These are phyloP conservation scores for Amyloporia xantha DNA, from an alignment of 768 basidiomycete species.

Conservation along the genomic window DNA sequence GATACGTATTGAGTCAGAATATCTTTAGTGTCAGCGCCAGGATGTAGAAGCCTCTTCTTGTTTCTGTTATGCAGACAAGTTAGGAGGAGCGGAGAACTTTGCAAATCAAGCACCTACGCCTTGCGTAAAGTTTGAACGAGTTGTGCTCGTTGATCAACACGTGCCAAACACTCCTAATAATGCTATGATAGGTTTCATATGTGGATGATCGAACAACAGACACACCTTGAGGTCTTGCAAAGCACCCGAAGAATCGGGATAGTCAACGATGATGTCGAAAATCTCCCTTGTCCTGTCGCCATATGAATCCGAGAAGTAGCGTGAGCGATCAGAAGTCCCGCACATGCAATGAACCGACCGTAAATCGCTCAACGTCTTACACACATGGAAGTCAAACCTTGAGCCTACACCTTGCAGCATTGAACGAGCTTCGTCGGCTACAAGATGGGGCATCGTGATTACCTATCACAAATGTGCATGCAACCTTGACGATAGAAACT, in stretches of 20 bases:
- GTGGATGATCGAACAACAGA: background rate
- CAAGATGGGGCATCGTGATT: background rate
- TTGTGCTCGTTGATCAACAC: slow-evolving; percentile 72
- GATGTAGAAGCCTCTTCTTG: slow-evolving; percentile 83
- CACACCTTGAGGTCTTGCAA: slow-evolving; percentile 78
- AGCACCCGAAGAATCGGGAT: slow-evolving; percentile 80
- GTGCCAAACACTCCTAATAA: slow-evolving; percentile 64
- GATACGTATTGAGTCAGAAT: slow-evolving; percentile 88
- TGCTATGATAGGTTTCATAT: slow-evolving; percentile 1
- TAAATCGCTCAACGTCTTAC: slow-evolving; percentile 84
- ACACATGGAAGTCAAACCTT: slow-evolving; percentile 87
- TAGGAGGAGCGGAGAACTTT: background rate
- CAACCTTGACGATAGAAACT: slow-evolving; percentile 12
- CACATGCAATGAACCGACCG: slow-evolving; percentile 39
- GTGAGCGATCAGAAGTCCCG: too few relatives aligned
- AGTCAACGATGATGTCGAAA: slow-evolving; percentile 95
- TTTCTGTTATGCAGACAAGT: slow-evolving; percentile 50
- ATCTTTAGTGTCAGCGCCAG: slow-evolving; percentile 90
- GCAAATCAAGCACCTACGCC: too few relatives aligned
- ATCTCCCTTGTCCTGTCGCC: slow-evolving; percentile 74
- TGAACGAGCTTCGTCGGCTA: slow-evolving; percentile 64
- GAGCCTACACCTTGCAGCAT: slow-evolving; percentile 75
- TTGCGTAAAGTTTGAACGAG: slow-evolving; percentile 74
- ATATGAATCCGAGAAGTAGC: too few relatives aligned
- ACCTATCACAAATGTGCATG: background rate